Evolutionary conservation across 2,329 filamentous ascomycete species (phyloP).

Genomic region (Pseudogymnoascus sp.): DNA sequence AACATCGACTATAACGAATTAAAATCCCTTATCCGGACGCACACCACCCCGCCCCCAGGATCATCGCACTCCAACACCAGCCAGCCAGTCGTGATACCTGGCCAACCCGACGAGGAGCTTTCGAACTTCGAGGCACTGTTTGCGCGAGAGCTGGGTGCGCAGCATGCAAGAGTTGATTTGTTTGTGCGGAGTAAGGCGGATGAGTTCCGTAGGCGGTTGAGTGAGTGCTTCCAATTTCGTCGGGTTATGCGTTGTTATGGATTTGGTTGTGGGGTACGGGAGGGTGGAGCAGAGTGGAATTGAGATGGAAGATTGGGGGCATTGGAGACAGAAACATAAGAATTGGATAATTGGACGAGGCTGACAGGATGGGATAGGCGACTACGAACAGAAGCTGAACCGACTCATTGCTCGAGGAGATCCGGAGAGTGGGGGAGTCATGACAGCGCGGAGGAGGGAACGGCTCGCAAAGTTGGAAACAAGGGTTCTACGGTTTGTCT

Average conservation of each 20-base stretch:
- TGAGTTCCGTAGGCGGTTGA: slow-evolving; percentile 62
- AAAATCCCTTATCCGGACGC: slow-evolving; percentile 74
- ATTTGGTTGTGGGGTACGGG: not conserved
- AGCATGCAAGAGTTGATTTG: slow-evolving; percentile 70
- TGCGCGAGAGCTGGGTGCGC: slow-evolving; percentile 60
- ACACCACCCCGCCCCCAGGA: slow-evolving; percentile 65
- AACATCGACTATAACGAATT: slow-evolving; percentile 87
- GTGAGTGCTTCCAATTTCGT: not conserved
- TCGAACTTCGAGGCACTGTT: slow-evolving; percentile 63
- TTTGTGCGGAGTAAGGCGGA: slow-evolving; percentile 75
- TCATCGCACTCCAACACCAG: slow-evolving; percentile 23
- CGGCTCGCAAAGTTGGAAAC: slow-evolving; percentile 1
- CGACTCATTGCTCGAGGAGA: slow-evolving; percentile 21
- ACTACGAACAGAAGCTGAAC: slow-evolving; percentile 45
- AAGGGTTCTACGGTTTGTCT: slow-evolving; percentile 1
- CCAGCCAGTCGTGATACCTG: slow-evolving; percentile 65
- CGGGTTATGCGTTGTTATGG: not conserved
- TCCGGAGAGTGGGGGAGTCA: not conserved
- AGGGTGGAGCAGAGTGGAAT: not conserved
- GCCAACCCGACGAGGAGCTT: slow-evolving; percentile 52
- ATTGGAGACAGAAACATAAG: not conserved
- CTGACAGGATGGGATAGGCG: slow-evolving; percentile 33
- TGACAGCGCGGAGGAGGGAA: not conserved
- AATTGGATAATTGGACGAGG: not conserved
- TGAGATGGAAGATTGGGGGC: not conserved